These are phyloP conservation scores for Plectosphaerella plurivora DNA, from an alignment of 2,329 filamentous ascomycete genomes.

Conservation along the genomic window DNA sequence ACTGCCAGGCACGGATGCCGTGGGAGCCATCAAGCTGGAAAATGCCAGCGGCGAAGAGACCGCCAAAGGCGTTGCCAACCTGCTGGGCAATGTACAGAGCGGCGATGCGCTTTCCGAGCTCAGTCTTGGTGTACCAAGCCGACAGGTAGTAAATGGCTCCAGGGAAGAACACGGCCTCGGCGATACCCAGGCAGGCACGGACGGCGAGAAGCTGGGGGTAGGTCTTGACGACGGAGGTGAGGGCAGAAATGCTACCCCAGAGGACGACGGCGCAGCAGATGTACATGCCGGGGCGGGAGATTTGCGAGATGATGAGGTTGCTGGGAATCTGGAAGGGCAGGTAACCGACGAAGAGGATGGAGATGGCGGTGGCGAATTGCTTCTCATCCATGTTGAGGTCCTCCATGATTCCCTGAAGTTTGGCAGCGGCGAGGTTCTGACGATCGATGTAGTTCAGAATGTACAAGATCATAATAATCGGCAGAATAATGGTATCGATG, in stretches of 20 bases:
- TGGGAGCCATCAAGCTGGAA: slow-evolving; percentile 3
- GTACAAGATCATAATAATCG: slow-evolving; percentile 13
- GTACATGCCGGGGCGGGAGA: slow-evolving; percentile 35
- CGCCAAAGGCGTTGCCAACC: slow-evolving; percentile 28
- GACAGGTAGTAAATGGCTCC: not conserved
- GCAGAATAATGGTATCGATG: slow-evolving; percentile 10
- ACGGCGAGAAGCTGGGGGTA: slow-evolving; percentile 13
- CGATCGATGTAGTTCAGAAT: slow-evolving; percentile 22
- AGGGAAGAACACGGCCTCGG: slow-evolving; percentile 8
- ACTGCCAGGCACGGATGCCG: slow-evolving; percentile 44
- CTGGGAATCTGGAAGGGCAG: slow-evolving; percentile 33
- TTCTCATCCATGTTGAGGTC: slow-evolving; percentile 32
- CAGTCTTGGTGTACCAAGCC: slow-evolving; percentile 33
- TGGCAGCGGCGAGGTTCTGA: slow-evolving; percentile 12
- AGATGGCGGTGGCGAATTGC: slow-evolving; percentile 31
- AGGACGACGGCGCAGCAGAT: slow-evolving; percentile 16
- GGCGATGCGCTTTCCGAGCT: slow-evolving; percentile 29
- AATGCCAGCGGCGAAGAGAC: slow-evolving; percentile 21
- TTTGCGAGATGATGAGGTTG: slow-evolving; percentile 39
- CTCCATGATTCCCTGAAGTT: slow-evolving; percentile 35
- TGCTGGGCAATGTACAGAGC: slow-evolving; percentile 26
- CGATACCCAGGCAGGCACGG: slow-evolving; percentile 16
- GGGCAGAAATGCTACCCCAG: slow-evolving; percentile 19
- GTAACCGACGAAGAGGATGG: slow-evolving; percentile 29
- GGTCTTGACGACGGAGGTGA: slow-evolving; percentile 13